Evolutionary conservation across 2,329 filamentous ascomycete species (phyloP), one percentile per base, ranked within the genome.

Genomic region (Alternaria metachromatica): DNA sequence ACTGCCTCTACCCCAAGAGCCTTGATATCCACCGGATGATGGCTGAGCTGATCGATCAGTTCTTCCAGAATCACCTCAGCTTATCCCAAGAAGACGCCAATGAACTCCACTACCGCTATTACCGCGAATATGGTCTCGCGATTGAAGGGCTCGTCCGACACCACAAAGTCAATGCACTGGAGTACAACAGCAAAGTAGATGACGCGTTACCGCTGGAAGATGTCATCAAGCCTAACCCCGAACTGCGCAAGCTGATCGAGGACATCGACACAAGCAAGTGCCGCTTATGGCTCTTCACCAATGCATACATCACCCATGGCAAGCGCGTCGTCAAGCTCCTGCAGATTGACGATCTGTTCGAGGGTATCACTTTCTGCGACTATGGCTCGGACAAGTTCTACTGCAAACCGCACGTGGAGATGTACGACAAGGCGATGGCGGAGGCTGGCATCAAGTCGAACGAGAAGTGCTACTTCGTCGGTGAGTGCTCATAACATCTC

Each of bases 331-430:
- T 97, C 12, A 89, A 86, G 64, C 83, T 99, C 20, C 84, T 99
- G 2, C 90, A 87, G 3, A 84, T 99, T 23, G 94, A 96, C 2
- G 93, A 97, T 77, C 82, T 95, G 25, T 99, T 99, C 76, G 95
- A 98, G 67, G 96, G 96, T 8, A 88, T 98, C 65, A 99, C 96
- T 0, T 99, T 89, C 80, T 99, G 96, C 77, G 93, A 99, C 80
- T 99, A 99, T 80, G 86, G 84, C 11, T 82, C 87, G 15, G 83
- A 88, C 45, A 90, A 88, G 6, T 85, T 99, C 65, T 81, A 96
- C 50, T 97, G 96, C 84, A 99, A 99, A 80, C 96, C 96, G 4
- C 87, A 92, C 60, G 85, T 85, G 56, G 88, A 89, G 55, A 96
- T 97, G 91, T 99, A 89, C 77, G 87, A 87, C 41, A 97, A 96